Conservation (phyloP, 2,329 filamentous ascomycete genomes). For the Tolypocladium pustulatum region DNA sequence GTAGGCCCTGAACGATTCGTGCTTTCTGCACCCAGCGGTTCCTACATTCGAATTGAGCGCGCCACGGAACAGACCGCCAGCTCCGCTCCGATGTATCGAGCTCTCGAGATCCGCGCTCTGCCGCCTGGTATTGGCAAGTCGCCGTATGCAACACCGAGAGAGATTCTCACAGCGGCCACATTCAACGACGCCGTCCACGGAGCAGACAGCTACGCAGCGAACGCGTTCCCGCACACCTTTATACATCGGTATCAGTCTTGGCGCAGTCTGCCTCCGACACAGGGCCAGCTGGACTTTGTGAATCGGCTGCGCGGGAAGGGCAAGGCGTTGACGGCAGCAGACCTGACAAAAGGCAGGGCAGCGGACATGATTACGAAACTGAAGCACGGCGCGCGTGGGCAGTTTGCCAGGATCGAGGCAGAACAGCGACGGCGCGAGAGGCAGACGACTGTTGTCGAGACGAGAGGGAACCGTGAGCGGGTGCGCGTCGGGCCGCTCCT, state of each 20-base stretch:
- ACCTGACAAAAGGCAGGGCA: slow-evolving; percentile 70
- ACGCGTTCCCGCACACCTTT: slow-evolving; percentile 55
- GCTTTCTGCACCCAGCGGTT: slow-evolving; percentile 54
- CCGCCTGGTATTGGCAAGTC: slow-evolving; percentile 34
- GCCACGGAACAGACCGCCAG: slow-evolving; percentile 7
- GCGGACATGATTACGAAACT: slow-evolving; percentile 88
- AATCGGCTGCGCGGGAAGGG: slow-evolving; percentile 49
- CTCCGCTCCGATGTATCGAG: slow-evolving; percentile 24
- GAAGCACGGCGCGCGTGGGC: slow-evolving; percentile 67
- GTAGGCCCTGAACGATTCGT: slow-evolving; percentile 62
- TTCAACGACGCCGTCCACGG: slow-evolving; percentile 72
- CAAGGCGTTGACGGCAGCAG: slow-evolving; percentile 40
- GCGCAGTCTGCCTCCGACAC: slow-evolving; percentile 56
- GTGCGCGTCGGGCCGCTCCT: slow-evolving; percentile 46
- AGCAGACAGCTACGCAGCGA: slow-evolving; percentile 68
- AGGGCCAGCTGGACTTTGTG: slow-evolving; percentile 57
- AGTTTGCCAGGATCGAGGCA: slow-evolving; percentile 42
- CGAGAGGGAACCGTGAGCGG: slow-evolving; percentile 33
- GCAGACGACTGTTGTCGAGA: slow-evolving; percentile 24
- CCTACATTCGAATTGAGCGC: slow-evolving; percentile 45
- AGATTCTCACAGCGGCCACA: slow-evolving; percentile 53
- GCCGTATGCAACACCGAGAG: slow-evolving; percentile 58
- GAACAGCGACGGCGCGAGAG: slow-evolving; percentile 39
- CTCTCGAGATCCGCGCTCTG: slow-evolving; percentile 37
- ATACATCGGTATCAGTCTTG: slow-evolving; percentile 58